Base-by-base conservation (phyloP, 2,329 filamentous ascomycete species). In the Fusarium globosum region DNA sequence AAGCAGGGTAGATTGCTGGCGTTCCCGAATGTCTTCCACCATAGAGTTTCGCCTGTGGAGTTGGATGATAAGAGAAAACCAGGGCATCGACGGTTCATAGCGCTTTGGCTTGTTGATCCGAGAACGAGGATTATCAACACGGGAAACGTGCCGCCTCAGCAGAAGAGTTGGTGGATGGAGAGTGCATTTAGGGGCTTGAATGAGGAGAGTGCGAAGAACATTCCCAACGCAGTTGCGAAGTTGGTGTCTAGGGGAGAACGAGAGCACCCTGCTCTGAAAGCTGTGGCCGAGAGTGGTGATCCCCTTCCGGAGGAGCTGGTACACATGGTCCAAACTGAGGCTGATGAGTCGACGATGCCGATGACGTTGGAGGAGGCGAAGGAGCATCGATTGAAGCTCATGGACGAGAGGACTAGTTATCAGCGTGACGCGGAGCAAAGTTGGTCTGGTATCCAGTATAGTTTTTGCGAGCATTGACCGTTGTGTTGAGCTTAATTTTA, bases 41-140 rank as follows among this genome's bases (percentile, higher is more conserved):
- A 77, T 2, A 38, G 72, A 1, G 68, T 76, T 5, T 72, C 70
- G 1, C 79, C 83, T 0, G 90, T 90, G 68, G 69, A 77, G 6
- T 81, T 90, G 1, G 76, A 70, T 1, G 88, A 90, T 63, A 73
- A 69, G 1, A 84, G 84, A 0, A 85, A 83, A 64, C 83, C 86
- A 0, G 88, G 88, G 0, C 85, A 89, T 69, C 81, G 87, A 1
- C 85, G 86, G 43, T 86, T 89, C 49, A 80, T 90, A 5, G 85
- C 85, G 0, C 78, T 90, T 6, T 90, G 85, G 78, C 82, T 90
- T 0, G 84, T 90, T 1, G 87, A 90, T 59, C 88, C 88, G 0
- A 71, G 83, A 18, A 75, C 78, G 0, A 83, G 82, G 0, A 68
- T 82, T n/a, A 76, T 81, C 36, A 78, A 71, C 30, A 82, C 81